These are phyloP conservation scores for Arthrobotrys sphaeroides DNA, from an alignment of 2,329 filamentous ascomycete species.

Conservation along the genomic window DNA sequence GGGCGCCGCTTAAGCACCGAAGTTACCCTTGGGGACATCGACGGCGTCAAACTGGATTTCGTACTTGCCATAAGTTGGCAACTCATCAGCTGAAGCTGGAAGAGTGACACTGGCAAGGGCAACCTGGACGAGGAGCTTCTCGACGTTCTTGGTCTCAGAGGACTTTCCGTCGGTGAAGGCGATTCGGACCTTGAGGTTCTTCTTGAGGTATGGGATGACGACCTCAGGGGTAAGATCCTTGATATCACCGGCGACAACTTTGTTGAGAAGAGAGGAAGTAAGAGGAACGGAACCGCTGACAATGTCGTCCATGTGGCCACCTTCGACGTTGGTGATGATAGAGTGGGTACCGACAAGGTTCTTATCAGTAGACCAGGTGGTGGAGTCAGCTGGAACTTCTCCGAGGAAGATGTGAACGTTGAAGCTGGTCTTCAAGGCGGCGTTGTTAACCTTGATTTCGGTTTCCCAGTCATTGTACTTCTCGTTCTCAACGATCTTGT, in stretches of 20 bases:
- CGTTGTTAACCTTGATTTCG: constrained; percentile 60
- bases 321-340: constrained; percentile 60
- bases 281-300: constrained; percentile 62
- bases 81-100: constrained; percentile 51
- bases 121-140: constrained; percentile 58
- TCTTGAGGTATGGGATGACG: constrained; percentile 59
- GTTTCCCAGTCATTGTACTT: constrained; percentile 60
- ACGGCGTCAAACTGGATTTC: constrained; percentile 57
- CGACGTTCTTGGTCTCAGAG: constrained; percentile 55
- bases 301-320: constrained; percentile 55
- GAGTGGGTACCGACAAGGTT: constrained; percentile 63
- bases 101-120: constrained; percentile 57
- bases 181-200: constrained; percentile 59
- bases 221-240: constrained; percentile 58
- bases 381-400: constrained; percentile 57
- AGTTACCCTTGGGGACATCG: constrained; percentile 21
- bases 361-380: constrained; percentile 60
- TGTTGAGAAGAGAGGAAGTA: constrained; percentile 60
- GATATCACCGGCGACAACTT: constrained; percentile 59
- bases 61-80: constrained; percentile 58
- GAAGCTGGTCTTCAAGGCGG: constrained; percentile 60
- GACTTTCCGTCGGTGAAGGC: constrained; percentile 44
- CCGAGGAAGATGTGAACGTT: constrained; percentile 61
- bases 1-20: not conserved
- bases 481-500: constrained; percentile 39